These are phyloP conservation scores for Rhododendron henanense DNA, from an alignment of 148 eudicot species.

Conservation along the genomic window DNA sequence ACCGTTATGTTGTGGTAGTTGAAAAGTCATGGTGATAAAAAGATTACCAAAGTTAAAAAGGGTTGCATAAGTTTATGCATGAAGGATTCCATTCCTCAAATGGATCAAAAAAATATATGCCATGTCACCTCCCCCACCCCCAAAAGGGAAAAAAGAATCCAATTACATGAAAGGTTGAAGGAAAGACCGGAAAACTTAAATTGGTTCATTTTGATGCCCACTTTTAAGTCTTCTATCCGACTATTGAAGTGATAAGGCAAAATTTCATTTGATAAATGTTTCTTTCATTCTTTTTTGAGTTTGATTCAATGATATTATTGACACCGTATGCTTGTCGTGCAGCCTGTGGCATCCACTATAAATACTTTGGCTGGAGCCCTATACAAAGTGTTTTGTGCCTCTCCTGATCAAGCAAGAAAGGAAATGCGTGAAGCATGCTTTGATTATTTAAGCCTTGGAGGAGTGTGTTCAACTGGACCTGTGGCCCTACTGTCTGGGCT, in stretches of 20 bases:
- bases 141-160: background rate
- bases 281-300: background rate
- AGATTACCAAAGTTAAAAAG: background rate
- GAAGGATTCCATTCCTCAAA: background rate
- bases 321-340: constrained; percentile 20
- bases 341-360: constrained; percentile 80
- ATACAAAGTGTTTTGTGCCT: constrained; percentile 74
- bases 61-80: background rate
- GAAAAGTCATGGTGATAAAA: background rate
- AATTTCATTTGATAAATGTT: background rate
- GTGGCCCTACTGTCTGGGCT: constrained; percentile 71
- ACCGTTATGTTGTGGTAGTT: background rate
- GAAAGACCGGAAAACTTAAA: background rate
- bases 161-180: background rate
- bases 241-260: background rate
- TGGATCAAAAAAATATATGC: background rate
- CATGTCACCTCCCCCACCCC: background rate
- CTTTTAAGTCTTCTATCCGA: background rate
- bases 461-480: constrained; percentile 65
- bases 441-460: constrained; percentile 77
- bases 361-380: constrained; percentile 76
- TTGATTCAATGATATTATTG: background rate
- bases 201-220: background rate
- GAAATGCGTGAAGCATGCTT: constrained; percentile 76
- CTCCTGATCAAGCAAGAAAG: constrained; percentile 65